Base-by-base conservation (phyloP, 2,329 filamentous ascomycete species). In the Ceratocystis cubensis region DNA sequence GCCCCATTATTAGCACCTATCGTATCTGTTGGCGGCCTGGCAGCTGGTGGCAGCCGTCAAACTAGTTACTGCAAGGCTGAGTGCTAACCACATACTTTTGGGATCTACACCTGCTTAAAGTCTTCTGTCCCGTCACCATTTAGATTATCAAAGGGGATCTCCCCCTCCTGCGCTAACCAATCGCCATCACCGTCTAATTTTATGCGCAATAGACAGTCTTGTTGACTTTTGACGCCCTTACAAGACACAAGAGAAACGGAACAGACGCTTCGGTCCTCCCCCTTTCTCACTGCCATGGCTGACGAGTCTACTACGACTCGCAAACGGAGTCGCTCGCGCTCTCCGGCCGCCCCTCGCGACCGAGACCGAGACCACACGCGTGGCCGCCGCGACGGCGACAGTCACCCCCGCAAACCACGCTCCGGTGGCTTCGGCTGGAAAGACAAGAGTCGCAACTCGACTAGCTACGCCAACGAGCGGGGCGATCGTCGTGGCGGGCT, bases 351-450 rank as follows among this genome's bases (percentile, higher is more conserved):
- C 37, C 10, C 2, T 41, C 37, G 37, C 10, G 71, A 81, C 85
- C 69, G 20, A 25, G 71, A 81, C 85, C 69, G 20, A 25, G 48
- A 53, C 3, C 5, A 28, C 8, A 53, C 48, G 1, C 76, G 78
- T 68, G 82, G 86, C 70, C 79, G 83, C 69, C 77, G 81, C 66
- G 78, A 75, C 66, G 71, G 75, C 48, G 76, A 78, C 69, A 78
- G 66, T 20, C 63, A 53, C 30, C 59, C 57, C 28, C 61, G 61
- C 28, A 67, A 67, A 44, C 61, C 61, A 20, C 64, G 66, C 25
- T 59, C 48, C 66, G 78, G 78, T 4, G 80, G 81, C 17, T 81
- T 84, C 69, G 79, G 78, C 69, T 83, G 79, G 76, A 84, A 84
- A 71, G 80, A 81, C 67, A 76, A 79, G 50, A 75, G 75, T 46